These are phyloP conservation scores for Brassica rapa DNA, from an alignment of 345 rosid genomes.

Conservation along the genomic window DNA sequence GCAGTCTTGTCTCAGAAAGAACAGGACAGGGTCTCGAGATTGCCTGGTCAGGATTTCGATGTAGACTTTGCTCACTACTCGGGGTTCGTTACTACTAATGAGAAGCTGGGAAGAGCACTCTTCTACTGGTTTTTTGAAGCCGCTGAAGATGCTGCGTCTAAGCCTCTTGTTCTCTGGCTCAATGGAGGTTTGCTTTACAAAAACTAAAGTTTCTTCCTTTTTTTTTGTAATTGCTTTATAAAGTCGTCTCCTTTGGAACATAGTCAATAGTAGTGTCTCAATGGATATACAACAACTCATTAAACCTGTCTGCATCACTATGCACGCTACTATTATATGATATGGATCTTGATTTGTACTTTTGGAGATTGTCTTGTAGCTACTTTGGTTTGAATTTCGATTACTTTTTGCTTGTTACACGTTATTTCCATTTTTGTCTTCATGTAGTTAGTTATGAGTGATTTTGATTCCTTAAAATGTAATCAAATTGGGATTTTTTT, in stretches of 20 bases:
- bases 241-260: constrained; percentile 3
- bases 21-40: constrained; percentile 58
- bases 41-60: constrained; percentile 74
- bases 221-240: background rate
- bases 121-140: constrained; percentile 91
- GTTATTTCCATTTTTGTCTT: constrained; percentile 7
- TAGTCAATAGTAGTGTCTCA: background rate
- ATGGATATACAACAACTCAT: background rate
- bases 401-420: background rate
- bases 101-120: constrained; percentile 66
- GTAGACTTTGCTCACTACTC: constrained; percentile 71
- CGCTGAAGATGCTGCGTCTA: constrained; percentile 67
- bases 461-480: too few relatives aligned
- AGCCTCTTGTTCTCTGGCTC: constrained; percentile 93
- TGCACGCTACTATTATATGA: constrained; percentile 4
- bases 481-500: background rate
- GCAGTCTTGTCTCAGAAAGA: constrained; percentile 50
- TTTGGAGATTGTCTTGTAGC: constrained; percentile 4
- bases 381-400: constrained; percentile 3
- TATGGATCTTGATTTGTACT: constrained; percentile 11
- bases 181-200: constrained; percentile 60
- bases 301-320: background rate
- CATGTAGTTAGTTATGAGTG: background rate
- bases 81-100: constrained; percentile 72
- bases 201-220: background rate